These are phyloP conservation scores for Rosa chinensis DNA, from an alignment of 306 rosid species.

Conservation along the genomic window DNA sequence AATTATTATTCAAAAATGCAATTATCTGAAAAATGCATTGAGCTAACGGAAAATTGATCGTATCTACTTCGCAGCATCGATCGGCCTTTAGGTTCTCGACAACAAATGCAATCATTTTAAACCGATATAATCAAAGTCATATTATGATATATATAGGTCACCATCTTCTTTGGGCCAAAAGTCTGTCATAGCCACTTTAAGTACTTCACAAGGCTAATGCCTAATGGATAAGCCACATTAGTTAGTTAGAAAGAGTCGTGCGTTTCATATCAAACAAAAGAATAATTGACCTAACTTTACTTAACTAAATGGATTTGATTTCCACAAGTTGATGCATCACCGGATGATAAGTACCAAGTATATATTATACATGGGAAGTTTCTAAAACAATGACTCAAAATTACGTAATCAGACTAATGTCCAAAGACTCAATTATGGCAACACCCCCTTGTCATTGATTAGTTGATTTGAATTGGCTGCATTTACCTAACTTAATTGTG, in stretches of 20 bases:
- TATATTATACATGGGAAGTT: neutral
- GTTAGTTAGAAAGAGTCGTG: neutral
- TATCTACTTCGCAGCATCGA: neutral
- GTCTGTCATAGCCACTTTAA: neutral
- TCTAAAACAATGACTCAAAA: neutral
- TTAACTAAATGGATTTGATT: neutral
- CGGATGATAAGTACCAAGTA: neutral
- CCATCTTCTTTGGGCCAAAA: neutral
- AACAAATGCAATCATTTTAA: neutral
- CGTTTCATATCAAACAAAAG: neutral
- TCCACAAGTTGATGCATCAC: neutral
- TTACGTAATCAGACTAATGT: slow-evolving; percentile 2
- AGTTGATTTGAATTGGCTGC: slow-evolving; percentile 1
- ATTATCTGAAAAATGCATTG: too few relatives aligned
- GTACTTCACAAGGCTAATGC: neutral
- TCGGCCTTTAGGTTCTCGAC: neutral
- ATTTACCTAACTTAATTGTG: slow-evolving; percentile 9
- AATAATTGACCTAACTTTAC: neutral
- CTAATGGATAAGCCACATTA: neutral
- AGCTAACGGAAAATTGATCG: too few relatives aligned
- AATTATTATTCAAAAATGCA: too few relatives aligned
- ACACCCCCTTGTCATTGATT: neutral
- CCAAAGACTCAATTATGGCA: slow-evolving; percentile 8
- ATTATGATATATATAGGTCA: neutral
- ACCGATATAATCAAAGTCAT: neutral